Percentiles rank a stretch among this genome's conserved stretches.
phyloP scores from a whole-genome alignment of 352 stramenopile species.

The Blastocystis sp. region DNA sequence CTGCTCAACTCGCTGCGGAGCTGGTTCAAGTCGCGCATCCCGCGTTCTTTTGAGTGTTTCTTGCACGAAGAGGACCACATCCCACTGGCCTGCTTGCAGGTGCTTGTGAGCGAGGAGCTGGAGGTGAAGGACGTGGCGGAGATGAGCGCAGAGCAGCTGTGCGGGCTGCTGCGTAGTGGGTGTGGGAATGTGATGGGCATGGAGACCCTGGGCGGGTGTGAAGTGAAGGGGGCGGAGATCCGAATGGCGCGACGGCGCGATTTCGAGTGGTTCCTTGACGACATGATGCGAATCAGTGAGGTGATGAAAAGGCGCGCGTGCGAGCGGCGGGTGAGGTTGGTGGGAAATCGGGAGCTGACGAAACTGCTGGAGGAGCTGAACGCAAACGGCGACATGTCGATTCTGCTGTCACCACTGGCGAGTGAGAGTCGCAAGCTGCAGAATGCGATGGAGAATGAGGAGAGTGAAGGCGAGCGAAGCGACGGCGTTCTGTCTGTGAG shows the following conservation, averaged over 20 bases:
- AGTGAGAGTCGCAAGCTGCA: background rate
- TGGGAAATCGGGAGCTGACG: conserved; percentile 2
- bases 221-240: background rate
- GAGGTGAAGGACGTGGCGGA: conserved; percentile 48
- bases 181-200: background rate
- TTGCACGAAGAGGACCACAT: conserved; percentile 15
- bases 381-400: conserved; percentile 4
- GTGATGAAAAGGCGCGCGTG: conserved; percentile 6
- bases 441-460: background rate
- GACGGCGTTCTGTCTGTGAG: background rate
- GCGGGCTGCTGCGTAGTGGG: background rate
- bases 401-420: conserved; percentile 47
- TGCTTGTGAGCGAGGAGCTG: conserved; percentile 19
- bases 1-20: conserved; percentile 1
- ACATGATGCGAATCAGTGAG: conserved; percentile 8
- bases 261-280: conserved; percentile 11
- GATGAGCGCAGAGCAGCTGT: background rate
- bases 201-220: background rate
- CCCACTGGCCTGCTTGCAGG: conserved; percentile 10
- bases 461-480: background rate
- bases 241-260: background rate
- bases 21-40: conserved; percentile 46
- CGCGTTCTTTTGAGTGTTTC: conserved; percentile 37
- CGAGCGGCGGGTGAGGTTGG: background rate
- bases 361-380: background rate